Conservation (phyloP, 2,329 filamentous ascomycete species). For the Alternaria gansuensis region DNA sequence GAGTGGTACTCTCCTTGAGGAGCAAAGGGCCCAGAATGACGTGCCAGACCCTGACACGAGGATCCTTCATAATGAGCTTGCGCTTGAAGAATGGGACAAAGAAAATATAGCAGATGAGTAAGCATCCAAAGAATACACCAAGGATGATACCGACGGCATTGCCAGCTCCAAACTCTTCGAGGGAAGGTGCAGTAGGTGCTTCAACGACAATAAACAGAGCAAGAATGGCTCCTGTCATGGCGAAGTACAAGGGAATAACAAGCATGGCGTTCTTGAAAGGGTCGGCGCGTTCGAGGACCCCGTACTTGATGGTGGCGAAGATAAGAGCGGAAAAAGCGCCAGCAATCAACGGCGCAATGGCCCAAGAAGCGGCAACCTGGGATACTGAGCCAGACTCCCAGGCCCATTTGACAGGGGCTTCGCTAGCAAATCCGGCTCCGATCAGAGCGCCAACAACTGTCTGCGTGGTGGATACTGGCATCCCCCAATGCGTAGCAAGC, state of each 20-base stretch:
- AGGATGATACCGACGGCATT: constrained; percentile 42
- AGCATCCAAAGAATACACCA: constrained; percentile 37
- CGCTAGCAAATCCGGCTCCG: constrained; percentile 65
- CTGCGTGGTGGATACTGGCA: constrained; percentile 70
- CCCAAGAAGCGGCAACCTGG: constrained; percentile 57
- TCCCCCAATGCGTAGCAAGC: constrained; percentile 47
- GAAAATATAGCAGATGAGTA: constrained; percentile 38
- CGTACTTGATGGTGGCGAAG: constrained; percentile 61
- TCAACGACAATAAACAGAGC: constrained; percentile 68
- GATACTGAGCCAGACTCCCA: constrained; percentile 41
- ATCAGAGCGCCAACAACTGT: constrained; percentile 68
- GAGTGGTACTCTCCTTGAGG: constrained; percentile 50
- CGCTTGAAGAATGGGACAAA: constrained; percentile 43
- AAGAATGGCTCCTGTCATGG: constrained; percentile 59
- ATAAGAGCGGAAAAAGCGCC: constrained; percentile 60
- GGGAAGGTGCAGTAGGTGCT: constrained; percentile 47
- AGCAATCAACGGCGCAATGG: constrained; percentile 60
- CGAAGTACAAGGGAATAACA: constrained; percentile 61
- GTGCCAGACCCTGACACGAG: constrained; percentile 39
- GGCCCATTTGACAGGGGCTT: constrained; percentile 35
- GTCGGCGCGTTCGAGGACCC: constrained; percentile 60
- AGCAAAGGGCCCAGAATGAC: constrained; percentile 52
- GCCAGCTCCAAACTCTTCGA: constrained; percentile 44
- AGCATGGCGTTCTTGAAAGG: constrained; percentile 61
- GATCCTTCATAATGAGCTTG: constrained; percentile 39